Evolutionary conservation across 140 eudicot genomes (phyloP).

Genomic region (Cichorium intybus): DNA sequence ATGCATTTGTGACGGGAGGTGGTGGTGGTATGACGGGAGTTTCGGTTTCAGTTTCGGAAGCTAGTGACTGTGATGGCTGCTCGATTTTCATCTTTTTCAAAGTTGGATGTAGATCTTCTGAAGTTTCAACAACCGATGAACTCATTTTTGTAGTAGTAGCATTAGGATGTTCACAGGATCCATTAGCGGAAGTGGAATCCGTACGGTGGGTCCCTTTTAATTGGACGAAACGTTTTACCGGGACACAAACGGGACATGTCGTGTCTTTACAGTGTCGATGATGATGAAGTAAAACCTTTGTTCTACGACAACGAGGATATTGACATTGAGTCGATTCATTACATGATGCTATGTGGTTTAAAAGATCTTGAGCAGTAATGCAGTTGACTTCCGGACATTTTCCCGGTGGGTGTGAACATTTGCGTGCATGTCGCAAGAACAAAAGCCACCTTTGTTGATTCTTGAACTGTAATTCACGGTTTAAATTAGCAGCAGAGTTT

Average conservation of each 20-base stretch:
- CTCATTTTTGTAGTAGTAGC: conserved; percentile 26
- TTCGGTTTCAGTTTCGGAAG: conserved; percentile 41
- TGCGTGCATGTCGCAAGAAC: conserved; percentile 84
- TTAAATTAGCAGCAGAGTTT: conserved; percentile 31
- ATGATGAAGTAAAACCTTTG: conserved; percentile 52
- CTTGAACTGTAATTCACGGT: conserved; percentile 51
- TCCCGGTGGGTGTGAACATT: conserved; percentile 66
- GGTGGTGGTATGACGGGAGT: conserved; percentile 20
- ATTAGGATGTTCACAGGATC: conserved; percentile 29
- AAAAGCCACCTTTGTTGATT: conserved; percentile 80
- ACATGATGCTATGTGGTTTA: conserved; percentile 63
- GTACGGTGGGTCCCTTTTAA: conserved; percentile 43
- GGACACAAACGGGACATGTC: conserved; percentile 82
- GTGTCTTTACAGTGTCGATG: conserved; percentile 53
- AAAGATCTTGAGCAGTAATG: conserved; percentile 61
- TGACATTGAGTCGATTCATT: conserved; percentile 42
- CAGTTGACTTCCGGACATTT: conserved; percentile 65
- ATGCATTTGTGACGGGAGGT: conserved; percentile 34
- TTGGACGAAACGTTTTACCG: conserved; percentile 46
- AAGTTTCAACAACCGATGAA: conserved; percentile 46
- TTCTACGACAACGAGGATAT: conserved; percentile 58
- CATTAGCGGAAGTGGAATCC: conserved; percentile 41
- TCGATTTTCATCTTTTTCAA: conserved; percentile 69
- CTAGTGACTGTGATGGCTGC: conserved; percentile 45
- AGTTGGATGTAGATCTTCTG: conserved; percentile 65